phyloP scores from a whole-genome alignment of 768 basidiomycete species.

The Serpula lacrymans region DNA sequence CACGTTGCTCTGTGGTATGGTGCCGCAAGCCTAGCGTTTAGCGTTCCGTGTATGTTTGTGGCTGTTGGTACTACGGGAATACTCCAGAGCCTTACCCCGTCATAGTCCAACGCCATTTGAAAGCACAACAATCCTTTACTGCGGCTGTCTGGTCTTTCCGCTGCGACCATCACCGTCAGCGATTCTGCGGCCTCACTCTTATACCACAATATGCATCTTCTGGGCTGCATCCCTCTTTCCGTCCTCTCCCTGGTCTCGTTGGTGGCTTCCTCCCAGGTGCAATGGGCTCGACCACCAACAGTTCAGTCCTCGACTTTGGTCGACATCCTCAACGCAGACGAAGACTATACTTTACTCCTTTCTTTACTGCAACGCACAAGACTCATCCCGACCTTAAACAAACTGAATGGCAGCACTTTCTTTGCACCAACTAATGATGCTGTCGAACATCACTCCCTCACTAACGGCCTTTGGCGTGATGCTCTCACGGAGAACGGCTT shows the following conservation, averaged over 20 bases:
- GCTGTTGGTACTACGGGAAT: background rate
- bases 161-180: background rate
- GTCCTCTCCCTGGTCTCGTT: conserved; percentile 23
- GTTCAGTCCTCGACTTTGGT: conserved; percentile 58
- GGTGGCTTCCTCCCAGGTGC: conserved; percentile 17
- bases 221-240: conserved; percentile 30
- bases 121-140: conserved; percentile 2
- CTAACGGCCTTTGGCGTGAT: conserved; percentile 28
- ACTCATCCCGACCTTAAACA: conserved; percentile 90
- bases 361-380: conserved; percentile 76
- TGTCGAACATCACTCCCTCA: conserved; percentile 47
- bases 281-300: conserved; percentile 19
- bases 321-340: conserved; percentile 70
- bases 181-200: conserved; percentile 6
- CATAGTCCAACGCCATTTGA: background rate
- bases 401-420: conserved; percentile 75
- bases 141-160: background rate
- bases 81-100: background rate
- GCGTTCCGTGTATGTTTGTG: background rate
- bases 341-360: conserved; percentile 76
- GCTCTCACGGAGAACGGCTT: conserved; percentile 26
- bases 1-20: background rate
- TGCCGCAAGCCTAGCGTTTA: background rate
- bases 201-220: conserved; percentile 30
- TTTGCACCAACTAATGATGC: conserved; percentile 98